Percentiles rank a stretch among this genome's conserved stretches.
These are phyloP conservation scores for Exophiala aquamarina DNA, from an alignment of 2,329 filamentous ascomycete species.

Conservation along the genomic window DNA sequence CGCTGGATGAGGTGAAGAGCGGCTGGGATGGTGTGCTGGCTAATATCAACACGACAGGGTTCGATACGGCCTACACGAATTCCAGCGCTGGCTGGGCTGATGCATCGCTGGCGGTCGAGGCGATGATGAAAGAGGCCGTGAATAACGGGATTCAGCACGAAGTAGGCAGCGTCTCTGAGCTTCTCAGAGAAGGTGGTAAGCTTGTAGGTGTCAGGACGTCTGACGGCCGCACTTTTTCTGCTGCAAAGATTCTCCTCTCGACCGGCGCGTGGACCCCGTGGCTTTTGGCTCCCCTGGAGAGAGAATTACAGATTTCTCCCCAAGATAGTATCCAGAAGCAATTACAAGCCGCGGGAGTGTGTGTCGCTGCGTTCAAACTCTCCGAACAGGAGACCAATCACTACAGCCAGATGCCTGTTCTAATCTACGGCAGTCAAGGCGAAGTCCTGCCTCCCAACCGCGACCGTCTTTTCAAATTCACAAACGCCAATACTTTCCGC, in stretches of 20 bases:
- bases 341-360: conserved; percentile 60
- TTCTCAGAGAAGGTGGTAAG: conserved; percentile 39
- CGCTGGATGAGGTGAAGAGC: conserved; percentile 40
- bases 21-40: conserved; percentile 43
- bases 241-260: conserved; percentile 55
- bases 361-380: conserved; percentile 58
- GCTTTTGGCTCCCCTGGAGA: conserved; percentile 53
- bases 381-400: conserved; percentile 49
- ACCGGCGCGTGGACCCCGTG: conserved; percentile 59
- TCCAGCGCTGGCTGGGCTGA: conserved; percentile 56
- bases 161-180: conserved; percentile 42
- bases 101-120: conserved; percentile 46
- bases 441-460: conserved; percentile 51
- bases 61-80: conserved; percentile 49
- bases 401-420: conserved; percentile 54
- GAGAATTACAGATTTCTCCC: conserved; percentile 44
- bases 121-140: conserved; percentile 46
- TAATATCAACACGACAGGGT: conserved; percentile 38
- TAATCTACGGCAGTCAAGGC: conserved; percentile 48
- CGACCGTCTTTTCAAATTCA: conserved; percentile 60
- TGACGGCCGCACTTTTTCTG: conserved; percentile 48
- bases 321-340: conserved; percentile 52
- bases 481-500: conserved; percentile 59
- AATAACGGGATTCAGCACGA: conserved; percentile 47
- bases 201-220: conserved; percentile 49